A percentile compares a stretch with the other conserved stretches of the same genome.
phyloP scores from a whole-genome alignment of 352 stramenopile species.

The Blastocystis sp. region DNA sequence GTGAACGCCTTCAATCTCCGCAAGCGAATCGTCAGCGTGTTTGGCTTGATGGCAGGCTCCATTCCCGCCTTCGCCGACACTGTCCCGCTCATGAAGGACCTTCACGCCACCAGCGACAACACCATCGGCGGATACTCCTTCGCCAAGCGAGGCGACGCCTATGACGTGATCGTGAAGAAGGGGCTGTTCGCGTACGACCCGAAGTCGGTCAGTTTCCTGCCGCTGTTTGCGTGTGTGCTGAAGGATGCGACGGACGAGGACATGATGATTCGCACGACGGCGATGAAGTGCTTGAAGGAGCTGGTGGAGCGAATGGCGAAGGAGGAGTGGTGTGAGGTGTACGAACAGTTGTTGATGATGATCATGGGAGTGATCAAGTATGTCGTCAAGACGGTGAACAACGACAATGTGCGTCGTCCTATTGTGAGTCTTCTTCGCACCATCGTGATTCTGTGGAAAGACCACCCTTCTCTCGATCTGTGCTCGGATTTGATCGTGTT shows the following conservation, averaged over 20 bases:
- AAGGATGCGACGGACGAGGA: slow-evolving; percentile 21
- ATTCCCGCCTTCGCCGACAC: neutral
- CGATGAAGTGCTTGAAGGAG: slow-evolving; percentile 7
- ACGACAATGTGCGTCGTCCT: slow-evolving; percentile 27
- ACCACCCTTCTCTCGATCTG: neutral
- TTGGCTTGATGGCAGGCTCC: neutral
- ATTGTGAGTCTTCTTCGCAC: slow-evolving; percentile 3
- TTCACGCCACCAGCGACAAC: slow-evolving; percentile 27
- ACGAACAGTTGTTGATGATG: neutral
- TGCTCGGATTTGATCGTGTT: slow-evolving; percentile 19
- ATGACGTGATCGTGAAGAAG: slow-evolving; percentile 20
- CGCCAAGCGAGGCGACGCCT: slow-evolving; percentile 38
- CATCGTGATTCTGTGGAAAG: slow-evolving; percentile 30
- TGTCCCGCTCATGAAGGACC: neutral
- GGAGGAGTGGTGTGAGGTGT: neutral
- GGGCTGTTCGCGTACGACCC: neutral
- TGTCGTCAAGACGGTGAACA: neutral
- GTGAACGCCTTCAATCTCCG: neutral
- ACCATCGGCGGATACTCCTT: slow-evolving; percentile 32
- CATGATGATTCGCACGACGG: slow-evolving; percentile 54
- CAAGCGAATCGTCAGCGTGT: neutral
- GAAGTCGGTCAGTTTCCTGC: neutral
- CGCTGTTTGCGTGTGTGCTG: slow-evolving; percentile 27
- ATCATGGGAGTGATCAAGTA: neutral
- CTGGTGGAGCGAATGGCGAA: neutral